These are phyloP conservation scores for Quercus variabilis DNA, from an alignment of 306 rosid genomes.

Conservation along the genomic window DNA sequence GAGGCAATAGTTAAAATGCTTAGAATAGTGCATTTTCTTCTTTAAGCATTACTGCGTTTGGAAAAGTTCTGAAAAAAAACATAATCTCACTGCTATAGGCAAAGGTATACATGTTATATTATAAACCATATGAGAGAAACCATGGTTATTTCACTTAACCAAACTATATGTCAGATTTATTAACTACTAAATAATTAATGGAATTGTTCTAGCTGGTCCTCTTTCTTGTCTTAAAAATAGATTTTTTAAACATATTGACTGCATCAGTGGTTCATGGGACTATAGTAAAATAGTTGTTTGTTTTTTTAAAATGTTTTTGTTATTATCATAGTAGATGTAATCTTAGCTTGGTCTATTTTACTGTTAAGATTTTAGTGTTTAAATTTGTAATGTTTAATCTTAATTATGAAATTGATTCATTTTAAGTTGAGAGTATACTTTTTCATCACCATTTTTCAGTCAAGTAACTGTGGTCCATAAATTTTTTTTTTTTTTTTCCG, in stretches of 20 bases:
- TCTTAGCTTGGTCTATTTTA: no score
- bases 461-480: no score
- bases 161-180: not conserved
- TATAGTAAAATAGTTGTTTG: no score
- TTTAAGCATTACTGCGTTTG: not conserved
- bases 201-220: not conserved
- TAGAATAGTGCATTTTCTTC: not conserved
- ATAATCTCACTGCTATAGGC: not conserved
- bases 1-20: not conserved
- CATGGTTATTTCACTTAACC: not conserved
- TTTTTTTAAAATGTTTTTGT: no score
- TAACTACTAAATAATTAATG: not conserved
- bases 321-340: no score
- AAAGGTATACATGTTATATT: not conserved
- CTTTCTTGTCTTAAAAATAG: not conserved
- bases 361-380: no score
- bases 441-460: no score
- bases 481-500: no score
- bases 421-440: no score
- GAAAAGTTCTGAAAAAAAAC: not conserved
- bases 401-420: no score
- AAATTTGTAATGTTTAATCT: no score
- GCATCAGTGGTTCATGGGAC: not conserved
- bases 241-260: not conserved
- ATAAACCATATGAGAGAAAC: not conserved